phyloP scores from a whole-genome alignment of 164 flowering plant species.

The Vitis cinerea region DNA sequence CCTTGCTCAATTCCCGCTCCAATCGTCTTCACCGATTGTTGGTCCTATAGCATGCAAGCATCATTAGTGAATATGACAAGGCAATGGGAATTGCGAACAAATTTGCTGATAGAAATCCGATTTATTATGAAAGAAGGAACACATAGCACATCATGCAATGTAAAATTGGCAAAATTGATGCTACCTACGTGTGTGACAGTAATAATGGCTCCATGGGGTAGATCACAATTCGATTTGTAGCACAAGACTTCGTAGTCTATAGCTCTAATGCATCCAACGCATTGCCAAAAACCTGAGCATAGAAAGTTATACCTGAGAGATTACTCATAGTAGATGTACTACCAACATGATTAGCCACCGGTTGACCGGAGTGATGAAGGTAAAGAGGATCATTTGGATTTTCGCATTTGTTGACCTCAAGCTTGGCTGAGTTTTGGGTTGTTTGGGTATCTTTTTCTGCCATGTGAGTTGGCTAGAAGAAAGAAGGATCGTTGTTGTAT shows the following conservation, averaged over 20 bases:
- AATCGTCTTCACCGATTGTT: conserved; percentile 14
- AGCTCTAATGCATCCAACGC: no score
- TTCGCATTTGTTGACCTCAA: conserved; percentile 1
- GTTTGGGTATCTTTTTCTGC: neutral
- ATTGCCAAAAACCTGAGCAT: neutral
- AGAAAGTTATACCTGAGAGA: conserved; percentile 13
- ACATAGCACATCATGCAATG: conserved; percentile 21
- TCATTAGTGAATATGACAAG: conserved; percentile 5
- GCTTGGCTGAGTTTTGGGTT: neutral
- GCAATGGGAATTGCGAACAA: no score
- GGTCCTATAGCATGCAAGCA: conserved; percentile 18
- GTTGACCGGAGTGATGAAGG: conserved; percentile 13
- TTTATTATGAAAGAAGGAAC: conserved; percentile 3
- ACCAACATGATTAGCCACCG: conserved; percentile 3
- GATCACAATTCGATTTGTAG: no score
- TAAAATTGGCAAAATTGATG: conserved; percentile 5
- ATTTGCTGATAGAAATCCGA: no score
- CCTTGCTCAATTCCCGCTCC: no score
- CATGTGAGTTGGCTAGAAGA: conserved; percentile 1
- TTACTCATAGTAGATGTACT: conserved; percentile 8
- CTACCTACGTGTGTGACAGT: neutral
- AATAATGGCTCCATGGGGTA: no score
- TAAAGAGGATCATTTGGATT: conserved; percentile 2
- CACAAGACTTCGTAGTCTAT: no score
- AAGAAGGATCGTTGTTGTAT: neutral